Evolutionary conservation across 768 basidiomycete species (phyloP), one percentile per base, ranked within the genome.

Genomic region (Tremella fuciformis): DNA sequence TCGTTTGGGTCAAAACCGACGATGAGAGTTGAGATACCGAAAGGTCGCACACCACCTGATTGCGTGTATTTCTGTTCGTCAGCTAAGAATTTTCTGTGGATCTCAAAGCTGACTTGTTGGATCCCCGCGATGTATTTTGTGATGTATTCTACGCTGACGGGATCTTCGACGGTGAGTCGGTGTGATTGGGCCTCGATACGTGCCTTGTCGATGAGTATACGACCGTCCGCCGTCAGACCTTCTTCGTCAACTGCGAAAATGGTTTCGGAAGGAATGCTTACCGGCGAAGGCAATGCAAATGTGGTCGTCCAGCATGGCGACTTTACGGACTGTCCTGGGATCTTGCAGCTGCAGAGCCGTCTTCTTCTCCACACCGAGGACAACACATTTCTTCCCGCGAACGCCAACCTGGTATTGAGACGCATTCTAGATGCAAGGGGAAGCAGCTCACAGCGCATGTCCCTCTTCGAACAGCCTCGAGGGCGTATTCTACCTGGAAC

Each of bases 341-440:
- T 99, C 96, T 81, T 99, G 96, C 16, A 99, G 83, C 78, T 99
- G 96, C 11, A 98, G 82, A 25, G 96, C 86, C 0, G 91, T 91
- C 79, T 97, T 98, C 88, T 98, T 98, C 83, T 99, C 96, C 26
- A 98, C 94, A 50, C 94, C 96, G 22, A 99, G 82, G 3, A 99
- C 91, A 1, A 97, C 96, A 25, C 93, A 89, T 67, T 92, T 87
- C 74, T 88, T 86, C 67, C 96, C 96, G 64, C 91, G 85, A 37
- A 98, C 91, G 53, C 96, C 96, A 62, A 98, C 92, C 93, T 96
- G 41, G 22, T 15, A 3, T 7, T 21, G 49, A 50, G 25, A 6
- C 49, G 49, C 6, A 8, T 22, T 6, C 50, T 24, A 37, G 13
- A 16, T 26, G 16, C 39, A 24, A 40, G 40, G 6, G 44, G 50